These are phyloP conservation scores for Paraphaeosphaeria minitans DNA, from an alignment of 2,329 filamentous ascomycete genomes.

Conservation along the genomic window DNA sequence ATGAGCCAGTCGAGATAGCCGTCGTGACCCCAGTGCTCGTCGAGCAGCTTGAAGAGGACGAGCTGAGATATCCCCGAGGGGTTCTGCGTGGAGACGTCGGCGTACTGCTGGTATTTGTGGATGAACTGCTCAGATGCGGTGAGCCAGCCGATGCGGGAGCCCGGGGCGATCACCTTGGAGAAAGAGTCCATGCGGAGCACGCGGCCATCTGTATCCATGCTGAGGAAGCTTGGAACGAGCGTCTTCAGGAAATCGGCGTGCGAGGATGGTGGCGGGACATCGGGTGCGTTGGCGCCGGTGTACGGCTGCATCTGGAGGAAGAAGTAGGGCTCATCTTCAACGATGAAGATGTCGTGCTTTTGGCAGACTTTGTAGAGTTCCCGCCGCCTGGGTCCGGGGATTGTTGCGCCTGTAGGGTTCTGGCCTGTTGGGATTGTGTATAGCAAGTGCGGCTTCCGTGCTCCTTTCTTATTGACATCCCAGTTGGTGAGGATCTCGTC, in stretches of 20 bases:
- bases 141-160: slow-evolving; percentile 84
- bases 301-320: slow-evolving; percentile 89
- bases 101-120: slow-evolving; percentile 80
- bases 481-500: slow-evolving; percentile 69
- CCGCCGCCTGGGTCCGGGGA: slow-evolving; percentile 67
- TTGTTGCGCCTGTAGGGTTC: slow-evolving; percentile 89
- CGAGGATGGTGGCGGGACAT: slow-evolving; percentile 61
- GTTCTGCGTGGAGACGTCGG: slow-evolving; percentile 83
- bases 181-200: slow-evolving; percentile 92
- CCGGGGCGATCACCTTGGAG: slow-evolving; percentile 87
- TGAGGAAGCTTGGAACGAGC: slow-evolving; percentile 76
- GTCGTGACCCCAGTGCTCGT: slow-evolving; percentile 91
- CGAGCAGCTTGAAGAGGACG: slow-evolving; percentile 84
- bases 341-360: slow-evolving; percentile 83
- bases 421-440: slow-evolving; percentile 82
- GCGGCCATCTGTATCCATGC: slow-evolving; percentile 82
- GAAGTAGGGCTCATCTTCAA: slow-evolving; percentile 95
- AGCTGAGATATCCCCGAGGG: slow-evolving; percentile 85
- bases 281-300: slow-evolving; percentile 57
- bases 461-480: slow-evolving; percentile 61
- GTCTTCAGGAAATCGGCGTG: slow-evolving; percentile 75
- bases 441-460: slow-evolving; percentile 68
- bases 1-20: slow-evolving; percentile 92
- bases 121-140: slow-evolving; percentile 85
- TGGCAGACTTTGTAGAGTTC: slow-evolving; percentile 78